Evolutionary conservation across 75 land plant genomes (phyloP), one percentile per base, ranked within the genome.

Genomic region (Cupressus sempervirens): DNA sequence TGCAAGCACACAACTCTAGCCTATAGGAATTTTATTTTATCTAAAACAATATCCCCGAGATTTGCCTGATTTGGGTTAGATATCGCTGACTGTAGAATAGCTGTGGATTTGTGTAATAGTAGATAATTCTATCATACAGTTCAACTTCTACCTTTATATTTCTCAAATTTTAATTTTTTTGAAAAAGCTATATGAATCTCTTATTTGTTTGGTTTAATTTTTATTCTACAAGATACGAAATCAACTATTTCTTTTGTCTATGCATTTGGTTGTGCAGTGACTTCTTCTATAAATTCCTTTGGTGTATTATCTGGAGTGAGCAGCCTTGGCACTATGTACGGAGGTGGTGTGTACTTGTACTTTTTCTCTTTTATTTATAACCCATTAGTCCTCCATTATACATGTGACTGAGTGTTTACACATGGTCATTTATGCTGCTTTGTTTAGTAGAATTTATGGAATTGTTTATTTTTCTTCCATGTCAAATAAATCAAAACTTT

Each of bases 271-370:
- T 77, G 13, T 77, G 81, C 81, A 77, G 81, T 77, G 29, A 8
- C 11, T 26, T 23, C 50, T 10, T 77, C 29, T 9, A 77, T 11
- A 12, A 26, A 9, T 10, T 9, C 13, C 46, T 77, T 41, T 41
- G 50, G 81, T 43, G 48, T 77, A 23, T 43, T 43, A 43, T 10
- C 29, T 58, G 26, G 65, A 58, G 65, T 23, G 40, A 26, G 46
- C 20, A 26, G 10, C 13, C 29, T 40, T 12, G n/a, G 11, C 81
- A 77, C n/a, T 26, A 77, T 77, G 81, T 77, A 77, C 43, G 81
- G 81, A 77, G 81, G 81, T 75, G 81, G 81, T 77, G 81, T 77
- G 81, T 77, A 77, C 81, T 41, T 77, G 43, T 43, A 26, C 81
- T 43, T 9, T 77, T 77, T 77, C 43, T 77, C 40, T 43, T 77